Percentiles rank a stretch among this genome's conserved stretches.
phyloP scores from a whole-genome alignment of 352 stramenopile genomes.

The Blastocystis sp. region DNA sequence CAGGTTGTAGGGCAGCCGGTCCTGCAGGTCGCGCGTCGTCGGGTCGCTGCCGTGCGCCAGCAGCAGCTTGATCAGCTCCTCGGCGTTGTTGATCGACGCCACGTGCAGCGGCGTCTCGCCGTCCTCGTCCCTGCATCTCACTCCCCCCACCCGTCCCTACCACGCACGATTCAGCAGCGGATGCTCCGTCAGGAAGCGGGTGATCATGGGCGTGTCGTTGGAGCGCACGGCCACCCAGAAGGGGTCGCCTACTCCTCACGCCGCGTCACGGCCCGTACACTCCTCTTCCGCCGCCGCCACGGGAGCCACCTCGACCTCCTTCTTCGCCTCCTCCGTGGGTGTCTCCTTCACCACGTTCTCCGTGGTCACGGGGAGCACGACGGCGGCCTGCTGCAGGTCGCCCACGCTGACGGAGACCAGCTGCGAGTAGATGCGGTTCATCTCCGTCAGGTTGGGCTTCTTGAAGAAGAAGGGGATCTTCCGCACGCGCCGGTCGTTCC shows the following conservation, averaged over 20 bases:
- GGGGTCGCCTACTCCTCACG: slow-evolving; percentile 20
- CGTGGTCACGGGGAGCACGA: slow-evolving; percentile 73
- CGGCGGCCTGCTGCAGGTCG: slow-evolving; percentile 77
- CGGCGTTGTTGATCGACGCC: slow-evolving; percentile 74
- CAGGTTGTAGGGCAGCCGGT: slow-evolving; percentile 78
- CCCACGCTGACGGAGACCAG: slow-evolving; percentile 75
- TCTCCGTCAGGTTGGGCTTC: slow-evolving; percentile 81
- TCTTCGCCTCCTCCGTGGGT: slow-evolving; percentile 59
- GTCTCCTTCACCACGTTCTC: slow-evolving; percentile 69
- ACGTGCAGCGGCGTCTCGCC: slow-evolving; percentile 78
- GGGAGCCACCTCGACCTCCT: slow-evolving; percentile 70
- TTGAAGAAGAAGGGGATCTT: slow-evolving; percentile 81
- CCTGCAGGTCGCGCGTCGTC: slow-evolving; percentile 76
- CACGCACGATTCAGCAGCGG: slow-evolving; percentile 22
- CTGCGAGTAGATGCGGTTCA: slow-evolving; percentile 53
- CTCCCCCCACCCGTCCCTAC: slow-evolving; percentile 32
- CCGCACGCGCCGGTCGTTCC: slow-evolving; percentile 76
- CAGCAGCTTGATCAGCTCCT: slow-evolving; percentile 74
- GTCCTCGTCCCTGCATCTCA: slow-evolving; percentile 76
- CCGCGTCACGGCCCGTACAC: slow-evolving; percentile 49
- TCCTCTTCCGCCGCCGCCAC: slow-evolving; percentile 74
- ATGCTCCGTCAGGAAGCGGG: slow-evolving; percentile 71
- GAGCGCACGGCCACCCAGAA: slow-evolving; percentile 68
- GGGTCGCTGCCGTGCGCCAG: slow-evolving; percentile 78
- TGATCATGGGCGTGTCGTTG: slow-evolving; percentile 72